Evolutionary conservation across 2,329 filamentous ascomycete genomes (phyloP).

Genomic region (Trichophyton schoenleinii): DNA sequence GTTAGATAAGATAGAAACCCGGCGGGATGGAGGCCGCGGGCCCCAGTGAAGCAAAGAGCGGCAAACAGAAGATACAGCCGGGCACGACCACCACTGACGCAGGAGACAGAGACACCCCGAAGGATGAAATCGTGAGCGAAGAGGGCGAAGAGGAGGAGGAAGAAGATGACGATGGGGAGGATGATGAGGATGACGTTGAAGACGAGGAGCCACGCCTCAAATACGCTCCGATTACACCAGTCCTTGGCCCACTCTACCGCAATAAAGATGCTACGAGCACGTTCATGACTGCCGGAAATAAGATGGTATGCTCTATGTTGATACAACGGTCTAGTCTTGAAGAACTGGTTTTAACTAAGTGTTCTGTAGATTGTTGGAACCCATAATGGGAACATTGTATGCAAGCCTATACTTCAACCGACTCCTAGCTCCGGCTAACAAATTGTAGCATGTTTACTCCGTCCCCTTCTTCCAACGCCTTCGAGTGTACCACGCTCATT

Average conservation of each 20-base stretch:
- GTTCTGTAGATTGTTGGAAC: constrained; percentile 66
- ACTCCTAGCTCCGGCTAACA: constrained; percentile 18
- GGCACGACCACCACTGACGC: constrained; percentile 1
- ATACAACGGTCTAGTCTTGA: neutral
- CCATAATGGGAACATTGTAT: constrained; percentile 90
- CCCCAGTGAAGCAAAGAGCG: constrained; percentile 15
- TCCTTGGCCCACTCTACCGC: constrained; percentile 68
- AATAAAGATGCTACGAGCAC: constrained; percentile 91
- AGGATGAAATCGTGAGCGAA: neutral
- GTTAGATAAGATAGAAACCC: constrained; percentile 3
- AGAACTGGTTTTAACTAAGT: constrained; percentile 7
- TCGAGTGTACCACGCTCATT: constrained; percentile 82
- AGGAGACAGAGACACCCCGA: constrained; percentile 6
- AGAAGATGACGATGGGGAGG: constrained; percentile 40
- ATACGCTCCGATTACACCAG: constrained; percentile 74
- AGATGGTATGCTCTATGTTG: constrained; percentile 56
- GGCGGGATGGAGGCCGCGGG: constrained; percentile 30
- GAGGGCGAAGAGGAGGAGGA: constrained; percentile 16
- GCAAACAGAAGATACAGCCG: constrained; percentile 14
- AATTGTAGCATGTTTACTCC: constrained; percentile 63
- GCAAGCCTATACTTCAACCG: constrained; percentile 22
- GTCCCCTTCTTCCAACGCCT: constrained; percentile 70
- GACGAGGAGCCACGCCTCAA: constrained; percentile 93
- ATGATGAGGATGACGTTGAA: constrained; percentile 67
- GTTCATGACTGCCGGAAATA: constrained; percentile 84